Base-by-base conservation (phyloP, 208 protist genomes). In the Leishmania amazonensis region DNA sequence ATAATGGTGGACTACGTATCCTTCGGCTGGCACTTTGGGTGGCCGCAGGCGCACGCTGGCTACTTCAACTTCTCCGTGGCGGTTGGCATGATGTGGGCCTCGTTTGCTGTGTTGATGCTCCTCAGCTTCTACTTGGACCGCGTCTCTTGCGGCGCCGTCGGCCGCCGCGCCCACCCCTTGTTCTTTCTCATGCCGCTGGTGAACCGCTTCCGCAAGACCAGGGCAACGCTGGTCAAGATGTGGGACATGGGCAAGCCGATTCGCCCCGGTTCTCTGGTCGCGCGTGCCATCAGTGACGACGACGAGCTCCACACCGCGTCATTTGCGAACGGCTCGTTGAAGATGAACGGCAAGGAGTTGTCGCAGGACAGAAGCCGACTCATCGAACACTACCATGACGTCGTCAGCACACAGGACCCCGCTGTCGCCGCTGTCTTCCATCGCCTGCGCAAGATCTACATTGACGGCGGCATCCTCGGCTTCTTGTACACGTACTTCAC, bases 121-220 rank as follows among this genome's bases (percentile, higher is more conserved):
- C 80, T 98, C 47, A 89, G 87, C 71, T 88, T 90, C 42, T 98
- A 98, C 85, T 80, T 98, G 17, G 94, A 98, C 83, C 91, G 87
- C 75, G 94, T 98, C 64, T 80, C 92, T 72, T 93, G 93, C 38
- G 87, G 84, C 53, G 85, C 87, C 1, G 89, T 94, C 74, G 94
- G 94, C 42, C 84, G 87, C 68, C 83, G 83, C 53, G 81, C 80
- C 68, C 85, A 92, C 80, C 91, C 90, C 73, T 81, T 95, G 49
- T 97, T 98, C 80, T 98, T 95, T 81, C 78, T 96, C 54, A 76
- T 79, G 53, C 78, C 84, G 42, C 83, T 95, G 35, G 65, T 85
- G 49, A 84, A 85, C n/a, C 82, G 73, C 64, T 93, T 89, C 76
- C 83, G 75, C 76, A 89, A 82, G 79, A 65, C 47, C 64, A 81